Percentiles rank a stretch among this genome's conserved stretches.
These are phyloP conservation scores for Mycena filopes DNA, from an alignment of 768 basidiomycete species.

Conservation along the genomic window DNA sequence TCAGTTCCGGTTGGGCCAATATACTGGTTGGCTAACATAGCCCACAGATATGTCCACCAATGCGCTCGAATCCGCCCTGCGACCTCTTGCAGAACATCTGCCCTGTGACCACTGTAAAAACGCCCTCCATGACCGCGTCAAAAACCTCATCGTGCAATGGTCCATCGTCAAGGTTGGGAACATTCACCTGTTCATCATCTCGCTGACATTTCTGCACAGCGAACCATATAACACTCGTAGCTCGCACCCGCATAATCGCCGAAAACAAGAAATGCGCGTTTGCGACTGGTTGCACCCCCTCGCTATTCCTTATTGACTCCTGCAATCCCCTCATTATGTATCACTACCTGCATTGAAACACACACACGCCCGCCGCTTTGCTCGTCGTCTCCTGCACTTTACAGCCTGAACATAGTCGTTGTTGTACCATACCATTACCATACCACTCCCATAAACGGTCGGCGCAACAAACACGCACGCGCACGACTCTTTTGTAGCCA, in stretches of 20 bases:
- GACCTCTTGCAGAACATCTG: slow-evolving; percentile 75
- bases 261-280: slow-evolving; percentile 9
- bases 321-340: slow-evolving; percentile 24
- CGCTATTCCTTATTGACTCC: slow-evolving; percentile 22
- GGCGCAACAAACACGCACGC: slow-evolving; percentile 33
- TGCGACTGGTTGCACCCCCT: slow-evolving; percentile 11
- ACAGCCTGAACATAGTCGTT: slow-evolving; percentile 19
- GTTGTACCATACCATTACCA: slow-evolving; percentile 26
- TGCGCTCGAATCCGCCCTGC: slow-evolving; percentile 77
- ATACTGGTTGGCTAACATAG: background rate
- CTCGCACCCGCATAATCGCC: slow-evolving; percentile 8
- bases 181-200: background rate
- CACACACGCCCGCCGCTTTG: slow-evolving; percentile 23
- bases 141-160: slow-evolving; percentile 78
- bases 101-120: slow-evolving; percentile 75
- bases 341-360: slow-evolving; percentile 29
- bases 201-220: slow-evolving; percentile 44
- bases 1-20: slow-evolving; percentile 43
- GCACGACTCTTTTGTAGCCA: slow-evolving; percentile 28
- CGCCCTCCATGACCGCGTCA: slow-evolving; percentile 72
- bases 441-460: slow-evolving; percentile 9
- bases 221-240: slow-evolving; percentile 60
- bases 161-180: slow-evolving; percentile 76
- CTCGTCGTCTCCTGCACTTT: slow-evolving; percentile 15
- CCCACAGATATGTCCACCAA: slow-evolving; percentile 74